Evolutionary conservation across 1,284 basidiomycete species (phyloP).

Genomic region (Tilletia caries): DNA sequence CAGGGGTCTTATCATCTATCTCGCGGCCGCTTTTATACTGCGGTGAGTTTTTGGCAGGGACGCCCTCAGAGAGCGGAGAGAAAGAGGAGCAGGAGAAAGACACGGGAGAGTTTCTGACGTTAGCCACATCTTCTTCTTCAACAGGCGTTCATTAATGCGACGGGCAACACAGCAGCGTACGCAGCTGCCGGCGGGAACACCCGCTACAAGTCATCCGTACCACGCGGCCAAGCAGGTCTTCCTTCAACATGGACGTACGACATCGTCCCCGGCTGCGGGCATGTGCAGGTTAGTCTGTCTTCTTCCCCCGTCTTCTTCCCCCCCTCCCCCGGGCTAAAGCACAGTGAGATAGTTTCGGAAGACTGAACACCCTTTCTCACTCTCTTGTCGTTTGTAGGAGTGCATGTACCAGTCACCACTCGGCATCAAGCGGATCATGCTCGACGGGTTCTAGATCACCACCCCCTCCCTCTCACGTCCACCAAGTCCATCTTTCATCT

Average conservation of each 20-base stretch:
- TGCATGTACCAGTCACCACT: neutral
- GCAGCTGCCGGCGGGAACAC: neutral
- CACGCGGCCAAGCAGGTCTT: neutral
- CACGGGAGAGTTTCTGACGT: no score
- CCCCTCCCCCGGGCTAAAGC: no score
- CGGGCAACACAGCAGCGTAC: neutral
- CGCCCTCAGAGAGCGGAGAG: no score
- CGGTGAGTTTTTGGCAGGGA: neutral
- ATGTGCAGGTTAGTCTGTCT: no score
- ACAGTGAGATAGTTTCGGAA: no score
- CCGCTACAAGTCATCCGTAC: neutral
- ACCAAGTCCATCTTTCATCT: no score
- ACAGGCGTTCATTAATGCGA: slow-evolving; percentile 6
- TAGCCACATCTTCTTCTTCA: neutral
- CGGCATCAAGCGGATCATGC: slow-evolving; percentile 5
- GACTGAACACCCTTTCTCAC: no score
- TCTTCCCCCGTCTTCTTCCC: no score
- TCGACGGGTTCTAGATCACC: neutral
- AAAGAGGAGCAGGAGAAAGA: no score
- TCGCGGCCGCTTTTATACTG: slow-evolving; percentile 5
- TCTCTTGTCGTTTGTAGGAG: no score
- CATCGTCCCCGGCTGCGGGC: neutral
- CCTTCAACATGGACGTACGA: slow-evolving; percentile 4
- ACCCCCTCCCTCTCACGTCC: no score
- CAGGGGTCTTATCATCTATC: slow-evolving; percentile 5